A percentile compares a stretch with the other conserved stretches of the same genome.
Conservation (phyloP, 768 basidiomycete species). For the Glaciozyma antarctica region DNA sequence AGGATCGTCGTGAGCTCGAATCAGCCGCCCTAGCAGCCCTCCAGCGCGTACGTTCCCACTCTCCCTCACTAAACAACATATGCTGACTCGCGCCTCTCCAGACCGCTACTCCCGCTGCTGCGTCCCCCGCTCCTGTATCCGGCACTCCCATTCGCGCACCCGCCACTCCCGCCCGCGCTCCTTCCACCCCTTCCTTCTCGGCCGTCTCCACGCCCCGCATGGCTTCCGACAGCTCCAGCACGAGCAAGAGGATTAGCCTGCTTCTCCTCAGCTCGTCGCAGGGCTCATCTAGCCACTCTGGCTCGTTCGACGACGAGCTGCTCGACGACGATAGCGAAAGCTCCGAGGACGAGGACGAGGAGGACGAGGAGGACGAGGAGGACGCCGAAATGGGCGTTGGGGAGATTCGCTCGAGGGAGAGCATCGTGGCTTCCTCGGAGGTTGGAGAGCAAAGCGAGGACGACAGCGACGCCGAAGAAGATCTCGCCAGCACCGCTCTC, state of each 20-base stretch:
- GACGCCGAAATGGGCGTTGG: background rate
- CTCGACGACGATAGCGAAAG: background rate
- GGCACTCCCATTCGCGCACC: too few relatives aligned
- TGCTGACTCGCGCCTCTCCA: background rate
- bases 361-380: background rate
- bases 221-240: background rate
- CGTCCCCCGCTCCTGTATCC: background rate
- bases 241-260: background rate
- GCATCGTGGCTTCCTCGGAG: background rate
- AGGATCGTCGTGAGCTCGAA: background rate
- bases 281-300: background rate
- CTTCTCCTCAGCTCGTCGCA: background rate
- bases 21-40: background rate
- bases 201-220: background rate
- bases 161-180: too few relatives aligned
- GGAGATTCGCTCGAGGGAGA: background rate
- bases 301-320: background rate
- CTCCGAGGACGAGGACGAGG: background rate
- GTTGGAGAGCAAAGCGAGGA: background rate
- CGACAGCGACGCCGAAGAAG: background rate
- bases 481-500: background rate
- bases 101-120: background rate
- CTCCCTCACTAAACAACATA: background rate
- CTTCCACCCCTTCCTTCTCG: too few relatives aligned
- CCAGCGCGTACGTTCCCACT: background rate